These are phyloP conservation scores for Podospora pseudoanserina DNA, from an alignment of 495 filamentous ascomycete species.

Conservation along the genomic window DNA sequence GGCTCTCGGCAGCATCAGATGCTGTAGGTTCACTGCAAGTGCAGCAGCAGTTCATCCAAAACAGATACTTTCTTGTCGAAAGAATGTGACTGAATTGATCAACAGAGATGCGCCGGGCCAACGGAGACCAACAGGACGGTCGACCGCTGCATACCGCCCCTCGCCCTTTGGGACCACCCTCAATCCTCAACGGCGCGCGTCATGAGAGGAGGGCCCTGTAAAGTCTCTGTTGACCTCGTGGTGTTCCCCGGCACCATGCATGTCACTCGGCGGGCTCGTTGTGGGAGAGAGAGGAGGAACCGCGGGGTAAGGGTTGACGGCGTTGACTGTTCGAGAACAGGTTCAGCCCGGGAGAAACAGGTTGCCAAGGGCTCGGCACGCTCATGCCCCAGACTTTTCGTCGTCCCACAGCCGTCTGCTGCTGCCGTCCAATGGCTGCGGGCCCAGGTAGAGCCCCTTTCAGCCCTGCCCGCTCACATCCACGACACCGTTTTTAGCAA, in stretches of 20 bases:
- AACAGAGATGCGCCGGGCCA: background rate
- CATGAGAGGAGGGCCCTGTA: background rate
- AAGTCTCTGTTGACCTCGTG: constrained; percentile 9
- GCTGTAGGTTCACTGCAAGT: background rate
- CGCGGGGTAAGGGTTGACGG: background rate
- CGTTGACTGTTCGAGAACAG: constrained; percentile 18
- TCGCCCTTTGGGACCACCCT: background rate
- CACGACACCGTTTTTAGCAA: background rate
- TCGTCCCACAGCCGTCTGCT: background rate
- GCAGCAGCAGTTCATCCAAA: background rate
- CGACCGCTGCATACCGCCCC: background rate
- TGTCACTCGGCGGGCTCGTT: constrained; percentile 14
- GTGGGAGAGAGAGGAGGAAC: background rate
- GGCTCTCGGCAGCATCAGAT: background rate
- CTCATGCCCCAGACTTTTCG: constrained; percentile 3
- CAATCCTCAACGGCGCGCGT: background rate
- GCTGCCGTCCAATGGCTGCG: constrained; percentile 12
- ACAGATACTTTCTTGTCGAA: too few relatives aligned
- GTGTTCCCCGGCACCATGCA: constrained; percentile 9
- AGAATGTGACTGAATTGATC: background rate
- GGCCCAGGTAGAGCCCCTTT: constrained; percentile 1
- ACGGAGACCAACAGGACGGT: background rate
- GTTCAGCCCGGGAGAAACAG: constrained; percentile 22
- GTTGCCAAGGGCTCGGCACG: constrained; percentile 34
- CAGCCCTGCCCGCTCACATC: constrained; percentile 8